Evolutionary conservation across 106 monocot genomes (phyloP), one percentile per base, ranked within the genome.

Genomic region (Allium fistulosum): DNA sequence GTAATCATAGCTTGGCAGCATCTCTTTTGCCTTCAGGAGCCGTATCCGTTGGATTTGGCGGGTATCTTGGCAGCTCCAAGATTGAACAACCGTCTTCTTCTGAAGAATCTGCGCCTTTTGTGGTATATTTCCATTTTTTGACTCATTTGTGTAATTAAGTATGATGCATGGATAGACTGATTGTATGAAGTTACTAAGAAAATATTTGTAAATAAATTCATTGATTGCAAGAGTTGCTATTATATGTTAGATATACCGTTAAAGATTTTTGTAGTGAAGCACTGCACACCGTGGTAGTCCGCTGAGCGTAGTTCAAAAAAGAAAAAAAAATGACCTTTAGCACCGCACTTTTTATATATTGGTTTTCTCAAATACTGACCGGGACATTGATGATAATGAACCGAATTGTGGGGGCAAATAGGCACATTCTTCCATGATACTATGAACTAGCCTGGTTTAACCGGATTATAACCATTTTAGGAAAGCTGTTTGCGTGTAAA

Each of bases 21-120:
- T 87, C 92, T 55, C 71, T 89, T 76, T 57, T 88, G 72, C 92
- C 97, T 7, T 10, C 80, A 17, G 92, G 89, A 18, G 89, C 68
- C 58, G 71, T 86, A 8, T 69, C 15, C 74, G 53, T 87, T 48
- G 97, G 97, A 9, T 97, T 97, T 58, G 97, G 97, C 28, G 97
- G 97, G 11, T 97, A 80, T 58, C 75, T 89, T 16, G 97, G 97
- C 9, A 82, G 78, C 49, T 80, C 92, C 61, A 68, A 82, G 48
- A 68, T 97, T 57, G 97, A 92, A 14, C 17, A 82, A 12, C 72
- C 92, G 14, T 51, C 72, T 1, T 57, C 56, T 7, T 68, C 68
- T 5, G 78, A 81, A 56, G 84, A 78, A 51, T 71, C 76, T 8
- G 48, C 26, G 7, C 63, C 80, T 61, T 73, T 70, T 48, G 62